Evolutionary conservation across 2,329 filamentous ascomycete species (phyloP).

Genomic region (Davidsoniella australis): DNA sequence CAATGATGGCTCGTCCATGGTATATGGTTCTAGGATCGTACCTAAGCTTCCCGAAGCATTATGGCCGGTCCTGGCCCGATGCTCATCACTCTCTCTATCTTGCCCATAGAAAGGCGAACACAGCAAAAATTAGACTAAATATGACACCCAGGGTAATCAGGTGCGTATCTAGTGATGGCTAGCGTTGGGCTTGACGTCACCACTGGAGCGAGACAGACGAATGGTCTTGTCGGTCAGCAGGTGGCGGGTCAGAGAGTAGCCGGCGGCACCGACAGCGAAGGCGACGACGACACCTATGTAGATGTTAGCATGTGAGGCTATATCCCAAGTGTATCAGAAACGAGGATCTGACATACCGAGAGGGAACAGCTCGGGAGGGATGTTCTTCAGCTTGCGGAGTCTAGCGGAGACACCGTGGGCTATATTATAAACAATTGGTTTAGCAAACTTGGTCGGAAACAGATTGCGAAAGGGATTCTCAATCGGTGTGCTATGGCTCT

Average conservation of each 20-base stretch:
- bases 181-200: slow-evolving; percentile 19
- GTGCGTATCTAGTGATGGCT: slow-evolving; percentile 22
- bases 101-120: neutral
- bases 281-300: slow-evolving; percentile 62
- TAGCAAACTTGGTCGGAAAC: neutral
- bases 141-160: slow-evolving; percentile 17
- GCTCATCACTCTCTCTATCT: neutral
- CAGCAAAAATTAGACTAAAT: neutral
- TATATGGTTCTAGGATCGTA: neutral
- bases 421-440: slow-evolving; percentile 21
- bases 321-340: slow-evolving; percentile 8
- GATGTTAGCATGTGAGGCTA: slow-evolving; percentile 15
- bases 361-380: slow-evolving; percentile 86
- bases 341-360: slow-evolving; percentile 45
- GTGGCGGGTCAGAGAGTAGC: slow-evolving; percentile 71
- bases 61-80: neutral
- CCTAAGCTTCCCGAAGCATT: neutral
- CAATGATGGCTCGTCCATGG: neutral
- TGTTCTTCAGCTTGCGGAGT: slow-evolving; percentile 71
- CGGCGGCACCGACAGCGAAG: slow-evolving; percentile 65
- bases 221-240: slow-evolving; percentile 82
- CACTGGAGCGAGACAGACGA: slow-evolving; percentile 54
- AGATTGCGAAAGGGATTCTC: neutral
- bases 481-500: no score
- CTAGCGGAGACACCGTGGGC: slow-evolving; percentile 96